Base-by-base conservation (phyloP, 1,284 basidiomycete species). In the Vanrija pseudolonga region DNA sequence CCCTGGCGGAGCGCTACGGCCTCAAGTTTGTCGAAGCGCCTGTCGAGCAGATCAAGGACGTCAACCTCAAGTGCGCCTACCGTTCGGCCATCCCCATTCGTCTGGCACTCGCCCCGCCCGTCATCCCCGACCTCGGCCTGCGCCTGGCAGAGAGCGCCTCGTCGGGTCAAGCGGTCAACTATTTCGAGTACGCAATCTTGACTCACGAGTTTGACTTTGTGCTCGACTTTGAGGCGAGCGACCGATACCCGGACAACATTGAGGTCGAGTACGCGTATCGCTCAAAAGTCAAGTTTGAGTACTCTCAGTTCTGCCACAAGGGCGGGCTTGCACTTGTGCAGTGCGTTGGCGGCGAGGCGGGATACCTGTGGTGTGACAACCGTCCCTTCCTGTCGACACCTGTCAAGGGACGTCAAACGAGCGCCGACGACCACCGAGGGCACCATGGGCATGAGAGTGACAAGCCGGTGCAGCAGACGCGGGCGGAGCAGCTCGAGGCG, bases 11-110 rank as follows among this genome's bases (percentile, higher is more conserved):
- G 64, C 83, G 87, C 45, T 94, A 94, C 63, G 95, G 95, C 1
- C 80, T 98, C 52, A 90, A 87, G 64, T 83, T 98, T 9, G 89
- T 98, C 45, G 95, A 98, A 71, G 89, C 89, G 0, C 92, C 90
- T 57, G 90, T 94, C 23, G 85, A 85, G 40, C 89, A 92, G 69
- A 90, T 80, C 68, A 83, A 84, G 70, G 89, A 92, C 64, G 85
- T 93, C 53, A 82, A 83, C 26, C 81, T 84, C 24, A 85, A 85
- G 63, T 94, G 90, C 68, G 85, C 89, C 0, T 95, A 92, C 76
- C 90, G 95, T 60, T 89, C 88, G 1, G 90, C 89, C 64, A 90
- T 86, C 69, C 89, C 89, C 2, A 81, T 94, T 48, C 83, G 80
- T 0, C 81, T 92, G n/a, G 83, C 82, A 0, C 67, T 89, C 4